Evolutionary conservation across 768 basidiomycete species (phyloP).

Genomic region (Mycena leptocephala): DNA sequence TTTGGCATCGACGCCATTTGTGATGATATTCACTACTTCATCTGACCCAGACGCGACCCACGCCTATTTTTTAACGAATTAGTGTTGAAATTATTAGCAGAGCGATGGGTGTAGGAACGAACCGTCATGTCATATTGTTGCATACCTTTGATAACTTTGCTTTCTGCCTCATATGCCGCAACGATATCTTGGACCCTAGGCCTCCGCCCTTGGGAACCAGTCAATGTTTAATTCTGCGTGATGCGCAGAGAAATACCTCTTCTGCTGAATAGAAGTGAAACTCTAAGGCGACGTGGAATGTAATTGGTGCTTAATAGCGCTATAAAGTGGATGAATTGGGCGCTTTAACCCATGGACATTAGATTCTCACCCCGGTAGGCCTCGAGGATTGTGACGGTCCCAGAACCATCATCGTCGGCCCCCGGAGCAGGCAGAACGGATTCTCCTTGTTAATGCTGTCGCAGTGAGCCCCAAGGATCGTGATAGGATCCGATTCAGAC

Average conservation of each 20-base stretch:
- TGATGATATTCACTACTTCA: constrained; percentile 33
- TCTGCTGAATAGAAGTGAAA: constrained; percentile 55
- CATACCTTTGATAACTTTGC: constrained; percentile 60
- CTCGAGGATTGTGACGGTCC: constrained; percentile 67
- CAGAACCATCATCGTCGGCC: constrained; percentile 55
- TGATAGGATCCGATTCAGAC: constrained; percentile 28
- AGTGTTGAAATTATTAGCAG: constrained; percentile 29
- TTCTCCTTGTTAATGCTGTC: constrained; percentile 44
- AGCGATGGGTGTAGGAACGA: constrained; percentile 22
- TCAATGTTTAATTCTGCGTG: not conserved
- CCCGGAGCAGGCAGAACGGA: constrained; percentile 45
- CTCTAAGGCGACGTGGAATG: constrained; percentile 39
- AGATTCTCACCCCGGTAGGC: constrained; percentile 58
- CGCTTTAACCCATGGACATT: not conserved
- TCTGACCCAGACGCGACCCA: constrained; percentile 35
- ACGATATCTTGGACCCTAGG: constrained; percentile 43
- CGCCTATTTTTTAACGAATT: constrained; percentile 39
- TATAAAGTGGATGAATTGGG: not conserved
- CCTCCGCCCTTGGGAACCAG: constrained; percentile 32
- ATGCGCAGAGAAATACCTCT: constrained; percentile 43
- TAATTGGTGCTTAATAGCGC: not conserved
- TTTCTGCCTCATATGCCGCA: constrained; percentile 40
- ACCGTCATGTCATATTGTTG: constrained; percentile 47
- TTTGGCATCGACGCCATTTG: constrained; percentile 45
- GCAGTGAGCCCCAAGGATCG: constrained; percentile 46